phyloP scores from a whole-genome alignment of 176 grass and related monocot species.

The Triticum monococcum region DNA sequence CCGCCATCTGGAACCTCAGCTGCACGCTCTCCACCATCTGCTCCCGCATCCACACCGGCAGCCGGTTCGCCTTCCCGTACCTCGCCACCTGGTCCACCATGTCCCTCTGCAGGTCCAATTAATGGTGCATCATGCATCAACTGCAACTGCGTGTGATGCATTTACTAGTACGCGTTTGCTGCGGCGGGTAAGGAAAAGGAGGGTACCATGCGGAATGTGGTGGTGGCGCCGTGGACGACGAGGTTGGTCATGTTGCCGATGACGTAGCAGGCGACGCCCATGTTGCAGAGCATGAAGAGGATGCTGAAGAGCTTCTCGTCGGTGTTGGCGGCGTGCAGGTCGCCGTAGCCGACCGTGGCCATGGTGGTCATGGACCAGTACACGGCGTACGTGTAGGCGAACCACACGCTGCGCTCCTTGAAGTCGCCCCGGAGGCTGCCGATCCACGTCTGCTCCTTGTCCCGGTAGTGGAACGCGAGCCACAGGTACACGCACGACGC shows the following conservation, averaged over 20 bases:
- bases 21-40: constrained; percentile 43
- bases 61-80: constrained; percentile 30
- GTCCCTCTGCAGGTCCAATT: constrained; percentile 33
- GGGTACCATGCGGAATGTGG: constrained; percentile 40
- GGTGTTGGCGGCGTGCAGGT: constrained; percentile 56
- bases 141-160: not conserved
- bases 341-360: constrained; percentile 63
- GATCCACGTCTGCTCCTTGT: constrained; percentile 48
- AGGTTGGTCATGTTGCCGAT: constrained; percentile 80
- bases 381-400: constrained; percentile 45
- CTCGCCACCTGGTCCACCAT: constrained; percentile 15
- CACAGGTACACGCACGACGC: constrained; percentile 49
- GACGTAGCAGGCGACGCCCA: constrained; percentile 63
- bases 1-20: constrained; percentile 50
- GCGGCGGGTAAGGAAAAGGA: no score
- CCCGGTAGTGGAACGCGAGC: constrained; percentile 44
- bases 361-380: constrained; percentile 76
- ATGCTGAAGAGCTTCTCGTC: constrained; percentile 54
- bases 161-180: no score
- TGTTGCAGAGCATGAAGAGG: constrained; percentile 71
- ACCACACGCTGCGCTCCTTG: constrained; percentile 47
- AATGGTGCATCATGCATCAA: not conserved
- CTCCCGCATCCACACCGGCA: constrained; percentile 34
- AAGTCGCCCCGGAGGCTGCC: constrained; percentile 35
- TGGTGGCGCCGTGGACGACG: constrained; percentile 53